Conservation (phyloP, 2,329 filamentous ascomycete genomes). For the Aspergillus brunneoviolaceus region DNA sequence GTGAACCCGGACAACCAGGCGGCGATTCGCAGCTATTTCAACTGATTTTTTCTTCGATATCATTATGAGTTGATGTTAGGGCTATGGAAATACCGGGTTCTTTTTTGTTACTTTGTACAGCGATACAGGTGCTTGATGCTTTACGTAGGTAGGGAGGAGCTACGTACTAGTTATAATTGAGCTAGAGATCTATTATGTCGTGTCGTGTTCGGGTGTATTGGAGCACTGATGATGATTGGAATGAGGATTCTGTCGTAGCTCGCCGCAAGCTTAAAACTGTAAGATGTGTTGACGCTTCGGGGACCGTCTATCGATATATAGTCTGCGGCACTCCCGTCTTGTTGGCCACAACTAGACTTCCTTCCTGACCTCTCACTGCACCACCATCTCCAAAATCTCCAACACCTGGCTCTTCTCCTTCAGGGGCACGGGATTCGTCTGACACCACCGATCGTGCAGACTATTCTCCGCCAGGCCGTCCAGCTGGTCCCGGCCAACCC, state of each 20-base stretch:
- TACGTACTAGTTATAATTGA: slow-evolving; percentile 1
- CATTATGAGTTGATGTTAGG: slow-evolving; percentile 7
- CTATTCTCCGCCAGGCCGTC: slow-evolving; percentile 51
- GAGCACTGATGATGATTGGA: no score
- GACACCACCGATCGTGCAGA: slow-evolving; percentile 52
- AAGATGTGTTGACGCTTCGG: no score
- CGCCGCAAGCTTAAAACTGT: no score
- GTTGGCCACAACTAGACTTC: neutral
- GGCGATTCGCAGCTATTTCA: slow-evolving; percentile 76
- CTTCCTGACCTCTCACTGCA: slow-evolving; percentile 4
- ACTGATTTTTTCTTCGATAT: slow-evolving; percentile 27
- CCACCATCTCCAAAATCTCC: slow-evolving; percentile 51
- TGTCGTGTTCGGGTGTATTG: neutral
- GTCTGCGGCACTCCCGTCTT: neutral
- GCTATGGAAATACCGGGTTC: slow-evolving; percentile 1
- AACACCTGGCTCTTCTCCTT: slow-evolving; percentile 50
- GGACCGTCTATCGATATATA: no score
- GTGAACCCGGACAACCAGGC: slow-evolving; percentile 79
- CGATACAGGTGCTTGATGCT: slow-evolving; percentile 3
- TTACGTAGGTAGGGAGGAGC: neutral
- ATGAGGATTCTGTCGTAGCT: no score
- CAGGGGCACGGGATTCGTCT: slow-evolving; percentile 53
- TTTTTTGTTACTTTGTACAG: slow-evolving; percentile 7
- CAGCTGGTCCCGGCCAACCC: slow-evolving; percentile 50
- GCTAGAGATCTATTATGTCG: neutral